Evolutionary conservation across 768 basidiomycete genomes (phyloP), one percentile per base, ranked within the genome.

Genomic region (Lentinula aciculospora): DNA sequence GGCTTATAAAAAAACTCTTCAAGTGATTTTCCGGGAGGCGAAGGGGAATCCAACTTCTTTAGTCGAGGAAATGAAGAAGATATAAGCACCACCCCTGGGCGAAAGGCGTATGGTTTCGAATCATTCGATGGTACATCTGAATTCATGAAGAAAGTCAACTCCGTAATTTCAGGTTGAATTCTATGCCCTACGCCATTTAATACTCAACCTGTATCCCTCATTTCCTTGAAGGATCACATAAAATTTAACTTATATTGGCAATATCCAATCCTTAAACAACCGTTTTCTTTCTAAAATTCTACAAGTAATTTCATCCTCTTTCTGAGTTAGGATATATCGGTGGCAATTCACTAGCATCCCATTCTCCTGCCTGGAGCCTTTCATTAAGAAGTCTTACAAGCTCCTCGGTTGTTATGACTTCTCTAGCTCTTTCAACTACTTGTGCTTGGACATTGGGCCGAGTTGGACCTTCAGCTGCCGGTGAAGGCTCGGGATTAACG

Each of bases 21-120:
- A 42, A 81, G 80, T 9, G 81, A 83, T 58, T 82, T 81, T 47
- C 79, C 81, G 0, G 76, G 79, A 37, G 81, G 81, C 4, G 70
- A 74, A 42, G 79, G 81, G 23, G 81, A 83, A 65, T 76, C 76
- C 0, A 59, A 61, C 8, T 82, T 78, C 50, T 47, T 68, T 1
- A 76, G 73, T 7, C 68, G 79, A 31, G 76, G 67, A 2, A 71
- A 64, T 3, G 37, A 63, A 4, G 62, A 69, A 1, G 72, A 80
- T 61, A 63, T 77, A 19, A 29, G 12, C 10, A 56, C 25, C 21
- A 23, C 19, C 15, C 17, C 21, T 34, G 55, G 55, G 23, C 55
- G 39, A 9, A 42, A 56, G 25, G 55, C 44, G 1, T 45, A 28
- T 46, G 55, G 55, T 23, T 56, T 56, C 27, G 55, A 56, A 23